phyloP scores from a whole-genome alignment of 2,329 filamentous ascomycete genomes.

The Trichocomaceae sp. region DNA sequence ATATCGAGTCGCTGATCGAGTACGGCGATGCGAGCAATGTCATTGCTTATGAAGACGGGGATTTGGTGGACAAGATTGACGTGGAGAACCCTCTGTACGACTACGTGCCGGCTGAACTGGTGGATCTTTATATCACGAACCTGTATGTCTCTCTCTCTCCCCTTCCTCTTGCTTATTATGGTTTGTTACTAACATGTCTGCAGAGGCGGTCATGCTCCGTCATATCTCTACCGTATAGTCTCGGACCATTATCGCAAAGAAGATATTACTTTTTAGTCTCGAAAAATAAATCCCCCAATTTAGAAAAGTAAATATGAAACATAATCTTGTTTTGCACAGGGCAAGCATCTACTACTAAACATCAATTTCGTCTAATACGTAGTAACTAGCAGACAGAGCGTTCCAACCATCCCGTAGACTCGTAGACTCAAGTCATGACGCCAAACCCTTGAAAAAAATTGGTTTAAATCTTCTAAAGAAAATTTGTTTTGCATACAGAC shows the following conservation, averaged over 20 bases:
- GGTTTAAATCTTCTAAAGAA: constrained; percentile 12
- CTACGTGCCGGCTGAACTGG: constrained; percentile 68
- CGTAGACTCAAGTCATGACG: constrained; percentile 14
- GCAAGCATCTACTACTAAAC: constrained; percentile 4
- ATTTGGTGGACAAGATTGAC: constrained; percentile 69
- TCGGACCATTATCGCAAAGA: constrained; percentile 59
- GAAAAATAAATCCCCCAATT: not conserved
- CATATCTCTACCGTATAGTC: constrained; percentile 59
- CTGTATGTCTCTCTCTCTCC: constrained; percentile 47
- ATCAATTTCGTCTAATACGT: constrained; percentile 6
- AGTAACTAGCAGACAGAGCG: not conserved
- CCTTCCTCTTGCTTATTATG: not conserved
- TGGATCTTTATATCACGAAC: constrained; percentile 64
- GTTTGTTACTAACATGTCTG: constrained; percentile 13
- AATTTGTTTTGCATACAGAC: constrained; percentile 12
- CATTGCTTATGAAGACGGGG: constrained; percentile 70
- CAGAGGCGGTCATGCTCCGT: constrained; percentile 57
- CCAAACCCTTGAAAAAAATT: constrained; percentile 12
- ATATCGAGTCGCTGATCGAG: constrained; percentile 75
- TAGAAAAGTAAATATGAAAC: constrained; percentile 1
- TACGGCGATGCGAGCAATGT: constrained; percentile 75
- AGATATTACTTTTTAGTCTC: constrained; percentile 47
- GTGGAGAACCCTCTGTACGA: constrained; percentile 76
- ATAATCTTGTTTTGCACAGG: not conserved
- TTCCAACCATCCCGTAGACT: constrained; percentile 10